Evolutionary conservation across 345 rosid genomes (phyloP).

Genomic region (Euphorbia tirucalli): DNA sequence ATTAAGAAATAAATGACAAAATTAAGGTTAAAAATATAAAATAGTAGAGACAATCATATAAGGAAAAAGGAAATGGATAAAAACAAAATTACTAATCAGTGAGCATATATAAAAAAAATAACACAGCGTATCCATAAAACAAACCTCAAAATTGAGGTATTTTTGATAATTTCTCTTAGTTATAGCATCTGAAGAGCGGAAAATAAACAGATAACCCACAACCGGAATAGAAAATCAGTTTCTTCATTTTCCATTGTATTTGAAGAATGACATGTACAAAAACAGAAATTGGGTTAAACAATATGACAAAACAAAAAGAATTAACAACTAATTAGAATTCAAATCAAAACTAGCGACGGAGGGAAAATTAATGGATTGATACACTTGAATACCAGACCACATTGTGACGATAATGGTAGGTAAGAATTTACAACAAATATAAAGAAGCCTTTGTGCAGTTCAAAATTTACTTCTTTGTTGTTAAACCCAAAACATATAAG

Average conservation of each 20-base stretch:
- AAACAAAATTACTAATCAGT: too few relatives aligned
- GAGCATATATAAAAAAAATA: too few relatives aligned
- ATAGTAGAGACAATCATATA: too few relatives aligned
- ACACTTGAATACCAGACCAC: constrained; percentile 14
- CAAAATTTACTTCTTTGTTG: background rate
- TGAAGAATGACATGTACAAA: background rate
- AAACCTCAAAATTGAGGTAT: too few relatives aligned
- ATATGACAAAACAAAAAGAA: constrained; percentile 26
- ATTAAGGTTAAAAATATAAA: too few relatives aligned
- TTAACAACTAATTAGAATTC: constrained; percentile 29
- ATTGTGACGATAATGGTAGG: constrained; percentile 4
- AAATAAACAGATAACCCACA: too few relatives aligned
- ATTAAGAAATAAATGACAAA: too few relatives aligned
- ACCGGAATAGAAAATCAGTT: too few relatives aligned
- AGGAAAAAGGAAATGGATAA: too few relatives aligned
- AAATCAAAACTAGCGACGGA: background rate
- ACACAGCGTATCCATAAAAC: too few relatives aligned
- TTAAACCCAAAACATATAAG: constrained; percentile 9
- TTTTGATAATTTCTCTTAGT: too few relatives aligned
- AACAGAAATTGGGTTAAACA: background rate
- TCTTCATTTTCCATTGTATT: background rate
- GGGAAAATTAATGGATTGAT: constrained; percentile 8
- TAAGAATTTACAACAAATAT: constrained; percentile 46
- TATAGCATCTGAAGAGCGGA: too few relatives aligned
- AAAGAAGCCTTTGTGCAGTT: constrained; percentile 26